Evolutionary conservation across 2,329 filamentous ascomycete genomes (phyloP).

Genomic region (Verticillium albo-atrum): DNA sequence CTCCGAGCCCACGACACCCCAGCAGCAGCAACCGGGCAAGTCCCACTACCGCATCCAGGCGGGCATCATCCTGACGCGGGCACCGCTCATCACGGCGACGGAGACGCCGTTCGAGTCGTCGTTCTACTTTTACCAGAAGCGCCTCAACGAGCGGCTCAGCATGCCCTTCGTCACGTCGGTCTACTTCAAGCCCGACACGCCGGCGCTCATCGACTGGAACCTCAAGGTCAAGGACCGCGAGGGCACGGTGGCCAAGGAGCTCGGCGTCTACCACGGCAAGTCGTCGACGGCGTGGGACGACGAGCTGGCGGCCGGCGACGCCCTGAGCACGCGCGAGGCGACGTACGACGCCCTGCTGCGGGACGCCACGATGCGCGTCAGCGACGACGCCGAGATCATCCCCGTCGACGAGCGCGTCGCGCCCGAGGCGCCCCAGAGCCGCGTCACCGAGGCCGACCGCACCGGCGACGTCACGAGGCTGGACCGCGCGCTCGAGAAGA

Average conservation of each 20-base stretch:
- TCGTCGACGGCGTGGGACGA: constrained; percentile 80
- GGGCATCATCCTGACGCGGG: constrained; percentile 80
- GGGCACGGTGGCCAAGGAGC: constrained; percentile 73
- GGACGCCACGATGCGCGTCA: constrained; percentile 65
- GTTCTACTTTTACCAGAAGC: constrained; percentile 96
- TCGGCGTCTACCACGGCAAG: constrained; percentile 76
- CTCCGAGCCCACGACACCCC: constrained; percentile 10
- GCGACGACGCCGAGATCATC: constrained; percentile 56
- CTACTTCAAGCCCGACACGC: constrained; percentile 91
- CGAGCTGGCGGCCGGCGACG: constrained; percentile 73
- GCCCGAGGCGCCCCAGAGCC: constrained; percentile 65
- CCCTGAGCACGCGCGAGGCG: constrained; percentile 58
- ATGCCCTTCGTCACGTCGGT: constrained; percentile 86
- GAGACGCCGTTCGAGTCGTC: constrained; percentile 86
- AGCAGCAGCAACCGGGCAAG: constrained; percentile 7
- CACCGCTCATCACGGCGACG: constrained; percentile 79
- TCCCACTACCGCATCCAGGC: constrained; percentile 45
- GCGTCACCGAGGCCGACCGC: constrained; percentile 74
- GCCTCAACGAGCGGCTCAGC: constrained; percentile 86
- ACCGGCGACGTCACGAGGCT: constrained; percentile 71
- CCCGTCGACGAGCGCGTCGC: constrained; percentile 55
- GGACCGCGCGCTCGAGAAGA: constrained; percentile 74
- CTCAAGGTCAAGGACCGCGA: constrained; percentile 72
- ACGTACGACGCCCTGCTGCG: constrained; percentile 66
- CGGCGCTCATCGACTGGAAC: constrained; percentile 83